Evolutionary conservation across 1,139 yeast genomes (phyloP), one percentile per base, ranked within the genome.

Genomic region (Hansenula sp.): DNA sequence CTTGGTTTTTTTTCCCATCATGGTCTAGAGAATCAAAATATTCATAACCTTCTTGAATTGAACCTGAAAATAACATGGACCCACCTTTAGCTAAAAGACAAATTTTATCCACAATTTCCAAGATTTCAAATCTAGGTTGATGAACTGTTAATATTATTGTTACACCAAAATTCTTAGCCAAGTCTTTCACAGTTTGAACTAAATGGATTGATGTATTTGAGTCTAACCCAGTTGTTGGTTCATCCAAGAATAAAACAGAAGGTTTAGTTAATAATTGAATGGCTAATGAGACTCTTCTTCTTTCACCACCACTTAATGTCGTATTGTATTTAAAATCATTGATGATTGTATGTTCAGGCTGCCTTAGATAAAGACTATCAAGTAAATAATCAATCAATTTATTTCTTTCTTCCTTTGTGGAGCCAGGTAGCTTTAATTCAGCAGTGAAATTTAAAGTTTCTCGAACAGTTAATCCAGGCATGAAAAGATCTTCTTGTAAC

Each of bases 211-310:
- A 89, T 11, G 89, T 79, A 41, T 80, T 78, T 11, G 94, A 79
- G 56, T 86, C 95, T 36, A 86, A 64, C 0, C 95, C 95, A 0
- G 95, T 84, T 1, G 95, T 86, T 3, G 95, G 94, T 53, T 86
- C 95, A 56, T 86, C 95, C 37, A 86, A 62, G 52, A 85, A 84
- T 48, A 86, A 62, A 2, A 85, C 64, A 0, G 88, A 77, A 0
- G 95, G 95, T 47, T 79, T 79, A 6, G 84, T 73, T 32, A 86
- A 66, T 53, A 86, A 62, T 57, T 85, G 95, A 17, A 83, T 77
- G 0, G 87, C 95, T 41, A 85, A 73, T 38, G 87, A 79, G 2
- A 84, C 71, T 44, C 95, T 61, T 52, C 95, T 62, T 57, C 80
- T 82, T 55, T 86, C 95, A 18, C 95, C 95, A 8, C 95, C 95